Percentiles rank a stretch among this genome's conserved stretches.
These are phyloP conservation scores for Quercus rubra DNA, from an alignment of 306 rosid genomes.

Conservation along the genomic window DNA sequence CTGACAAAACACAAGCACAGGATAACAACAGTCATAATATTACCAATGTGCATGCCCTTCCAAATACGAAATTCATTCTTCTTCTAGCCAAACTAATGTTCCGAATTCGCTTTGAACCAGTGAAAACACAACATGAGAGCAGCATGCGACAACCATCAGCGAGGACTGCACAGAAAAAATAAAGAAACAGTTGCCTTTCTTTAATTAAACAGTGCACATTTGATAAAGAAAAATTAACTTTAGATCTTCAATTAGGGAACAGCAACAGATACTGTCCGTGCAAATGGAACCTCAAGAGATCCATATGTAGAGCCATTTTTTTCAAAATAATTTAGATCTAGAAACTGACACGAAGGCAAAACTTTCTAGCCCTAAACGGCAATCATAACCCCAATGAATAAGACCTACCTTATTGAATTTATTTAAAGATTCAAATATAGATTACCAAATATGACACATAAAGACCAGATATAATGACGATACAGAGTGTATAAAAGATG, in stretches of 20 bases:
- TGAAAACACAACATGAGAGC: slow-evolving; percentile 5
- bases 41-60: neutral
- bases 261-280: neutral
- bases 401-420: neutral
- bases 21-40: neutral
- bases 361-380: neutral
- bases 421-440: neutral
- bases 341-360: neutral
- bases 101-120: neutral
- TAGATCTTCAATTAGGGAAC: neutral
- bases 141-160: slow-evolving; percentile 31
- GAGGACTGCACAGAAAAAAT: slow-evolving; percentile 46
- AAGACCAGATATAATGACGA: neutral
- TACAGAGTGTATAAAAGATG: neutral
- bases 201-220: neutral
- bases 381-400: neutral
- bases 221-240: neutral
- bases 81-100: neutral
- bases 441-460: neutral
- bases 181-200: neutral
- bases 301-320: neutral
- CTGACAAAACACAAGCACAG: neutral
- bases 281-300: neutral
- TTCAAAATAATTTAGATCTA: neutral
- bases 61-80: neutral